A percentile compares a stretch with the other conserved stretches of the same genome.
These are phyloP conservation scores for Telopea speciosissima DNA, from an alignment of 177 flowering plant genomes.

Conservation along the genomic window DNA sequence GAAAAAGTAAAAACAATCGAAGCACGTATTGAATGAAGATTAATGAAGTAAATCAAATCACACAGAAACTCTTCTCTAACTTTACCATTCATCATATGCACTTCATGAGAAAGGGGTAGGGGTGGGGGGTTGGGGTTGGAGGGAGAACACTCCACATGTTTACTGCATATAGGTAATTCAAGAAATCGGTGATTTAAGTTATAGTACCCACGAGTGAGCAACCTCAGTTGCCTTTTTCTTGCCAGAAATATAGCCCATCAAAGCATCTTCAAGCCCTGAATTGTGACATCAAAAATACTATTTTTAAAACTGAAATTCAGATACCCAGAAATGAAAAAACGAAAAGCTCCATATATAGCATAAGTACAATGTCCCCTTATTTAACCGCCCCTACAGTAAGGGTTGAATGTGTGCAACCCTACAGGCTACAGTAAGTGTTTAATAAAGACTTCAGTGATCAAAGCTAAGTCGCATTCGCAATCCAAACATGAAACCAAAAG, in stretches of 20 bases:
- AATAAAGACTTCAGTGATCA: too few species aligned
- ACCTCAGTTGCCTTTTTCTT: conserved; percentile 69
- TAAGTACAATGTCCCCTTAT: too few species aligned
- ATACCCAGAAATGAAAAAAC: not conserved
- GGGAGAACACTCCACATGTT: not conserved
- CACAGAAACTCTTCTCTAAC: too few species aligned
- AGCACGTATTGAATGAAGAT: not conserved
- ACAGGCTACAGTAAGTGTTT: too few species aligned
- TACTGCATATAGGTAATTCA: not conserved
- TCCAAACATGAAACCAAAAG: not conserved
- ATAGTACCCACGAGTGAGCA: conserved; percentile 82
- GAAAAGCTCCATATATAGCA: too few species aligned
- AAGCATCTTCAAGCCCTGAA: conserved; percentile 51
- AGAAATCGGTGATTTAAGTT: not conserved
- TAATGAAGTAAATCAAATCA: too few species aligned
- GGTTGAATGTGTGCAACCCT: too few species aligned
- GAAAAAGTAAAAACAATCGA: not conserved
- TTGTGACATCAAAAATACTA: not conserved
- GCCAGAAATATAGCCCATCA: conserved; percentile 60
- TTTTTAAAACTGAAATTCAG: not conserved
- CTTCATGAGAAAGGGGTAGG: not conserved
- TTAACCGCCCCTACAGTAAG: too few species aligned
- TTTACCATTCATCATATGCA: not conserved
- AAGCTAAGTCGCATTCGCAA: too few species aligned
- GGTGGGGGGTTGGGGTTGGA: too few species aligned